Conservation (phyloP, 305 asterid genomes). For the Fraxinus dipetala region DNA sequence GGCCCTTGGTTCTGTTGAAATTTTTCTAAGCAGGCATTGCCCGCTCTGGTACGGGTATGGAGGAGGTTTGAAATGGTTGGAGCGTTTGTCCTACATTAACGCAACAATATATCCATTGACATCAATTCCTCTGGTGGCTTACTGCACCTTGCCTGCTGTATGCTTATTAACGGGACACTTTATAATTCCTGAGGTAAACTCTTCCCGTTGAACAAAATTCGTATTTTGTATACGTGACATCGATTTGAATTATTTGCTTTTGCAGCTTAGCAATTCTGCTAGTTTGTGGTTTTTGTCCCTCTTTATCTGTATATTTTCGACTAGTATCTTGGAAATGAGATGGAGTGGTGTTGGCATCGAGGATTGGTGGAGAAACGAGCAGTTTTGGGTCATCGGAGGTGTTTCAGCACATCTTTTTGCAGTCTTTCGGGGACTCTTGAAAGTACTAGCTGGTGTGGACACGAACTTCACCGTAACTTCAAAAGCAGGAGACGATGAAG, state of each 20-base stretch:
- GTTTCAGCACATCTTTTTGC: conserved; percentile 14
- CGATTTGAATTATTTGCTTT: not conserved
- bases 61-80: conserved; percentile 9
- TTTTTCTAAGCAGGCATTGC: conserved; percentile 13
- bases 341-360: conserved; percentile 12
- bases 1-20: conserved; percentile 16
- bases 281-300: conserved; percentile 6
- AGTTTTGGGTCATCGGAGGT: conserved; percentile 10
- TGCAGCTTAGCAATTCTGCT: conserved; percentile 7
- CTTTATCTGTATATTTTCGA: conserved; percentile 2
- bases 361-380: conserved; percentile 17
- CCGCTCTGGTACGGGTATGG: conserved; percentile 21
- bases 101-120: not conserved
- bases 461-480: conserved; percentile 6
- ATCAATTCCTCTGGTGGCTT: conserved; percentile 1
- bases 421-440: not conserved
- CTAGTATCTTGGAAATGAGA: conserved; percentile 11
- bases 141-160: conserved; percentile 14
- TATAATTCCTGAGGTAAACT: not conserved
- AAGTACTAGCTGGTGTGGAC: conserved; percentile 5
- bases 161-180: conserved; percentile 14
- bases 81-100: conserved; percentile 9
- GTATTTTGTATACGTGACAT: not conserved
- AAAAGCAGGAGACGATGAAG: not conserved
- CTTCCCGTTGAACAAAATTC: not conserved